Evolutionary conservation across 202 grass and related monocot species (phyloP).

Genomic region (Cymbopogon flexuosus): DNA sequence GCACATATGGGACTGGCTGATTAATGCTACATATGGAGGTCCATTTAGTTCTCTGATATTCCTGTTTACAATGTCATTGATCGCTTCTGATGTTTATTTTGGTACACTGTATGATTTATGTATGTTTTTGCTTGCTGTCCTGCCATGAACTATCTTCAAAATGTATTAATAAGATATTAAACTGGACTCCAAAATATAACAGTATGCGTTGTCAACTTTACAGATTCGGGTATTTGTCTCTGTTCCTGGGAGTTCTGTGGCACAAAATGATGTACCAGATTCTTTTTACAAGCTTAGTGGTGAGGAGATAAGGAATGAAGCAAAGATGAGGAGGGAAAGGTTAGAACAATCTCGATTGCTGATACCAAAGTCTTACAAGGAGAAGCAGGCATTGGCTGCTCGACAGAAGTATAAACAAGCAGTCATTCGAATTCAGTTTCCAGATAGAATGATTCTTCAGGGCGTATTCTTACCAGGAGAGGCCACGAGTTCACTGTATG

Average conservation of each 20-base stretch:
- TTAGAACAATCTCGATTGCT: conserved; percentile 71
- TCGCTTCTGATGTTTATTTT: neutral
- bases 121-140: neutral
- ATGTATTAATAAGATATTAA: neutral
- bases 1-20: neutral
- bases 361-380: conserved; percentile 84
- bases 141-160: neutral
- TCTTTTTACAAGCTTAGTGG: conserved; percentile 69
- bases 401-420: conserved; percentile 64
- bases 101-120: neutral
- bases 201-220: conserved; percentile 11
- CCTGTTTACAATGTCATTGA: neutral
- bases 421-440: conserved; percentile 83
- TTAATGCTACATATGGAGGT: neutral
- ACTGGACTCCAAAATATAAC: neutral
- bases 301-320: conserved; percentile 70
- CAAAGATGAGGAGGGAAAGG: conserved; percentile 70
- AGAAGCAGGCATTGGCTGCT: conserved; percentile 71
- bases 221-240: conserved; percentile 76
- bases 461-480: conserved; percentile 78
- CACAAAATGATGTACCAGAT: conserved; percentile 63
- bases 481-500: conserved; percentile 55
- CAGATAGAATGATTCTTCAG: conserved; percentile 84
- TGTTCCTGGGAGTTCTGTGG: conserved; percentile 52
- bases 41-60: neutral